These are phyloP conservation scores for Dactylellina sp. DNA, from an alignment of 2,329 filamentous ascomycete genomes.

Conservation along the genomic window DNA sequence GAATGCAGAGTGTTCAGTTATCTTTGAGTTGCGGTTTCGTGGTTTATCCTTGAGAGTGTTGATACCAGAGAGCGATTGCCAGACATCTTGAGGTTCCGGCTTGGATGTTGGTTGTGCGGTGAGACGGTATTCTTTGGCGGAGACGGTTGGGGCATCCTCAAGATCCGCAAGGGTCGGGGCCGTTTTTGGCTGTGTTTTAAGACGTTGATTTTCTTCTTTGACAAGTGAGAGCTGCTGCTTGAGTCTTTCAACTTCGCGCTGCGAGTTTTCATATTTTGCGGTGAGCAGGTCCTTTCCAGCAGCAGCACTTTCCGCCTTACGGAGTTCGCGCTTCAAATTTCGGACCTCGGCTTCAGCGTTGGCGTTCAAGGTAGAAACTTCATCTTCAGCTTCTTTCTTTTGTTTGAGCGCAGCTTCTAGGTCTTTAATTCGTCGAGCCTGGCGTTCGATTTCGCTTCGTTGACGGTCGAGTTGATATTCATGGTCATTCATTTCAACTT, in stretches of 20 bases:
- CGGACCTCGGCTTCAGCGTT: slow-evolving; percentile 47
- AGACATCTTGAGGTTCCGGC: slow-evolving; percentile 23
- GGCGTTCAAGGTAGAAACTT: slow-evolving; percentile 27
- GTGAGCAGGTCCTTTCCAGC: slow-evolving; percentile 45
- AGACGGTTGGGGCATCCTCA: slow-evolving; percentile 25
- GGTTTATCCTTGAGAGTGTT: slow-evolving; percentile 43
- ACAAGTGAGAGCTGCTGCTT: slow-evolving; percentile 45
- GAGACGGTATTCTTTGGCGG: slow-evolving; percentile 11
- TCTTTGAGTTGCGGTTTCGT: slow-evolving; percentile 35
- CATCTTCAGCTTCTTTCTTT: slow-evolving; percentile 39
- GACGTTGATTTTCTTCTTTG: slow-evolving; percentile 49
- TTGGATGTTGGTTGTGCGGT: background rate
- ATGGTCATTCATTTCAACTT: slow-evolving; percentile 52
- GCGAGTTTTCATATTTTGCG: slow-evolving; percentile 38
- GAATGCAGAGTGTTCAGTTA: slow-evolving; percentile 48
- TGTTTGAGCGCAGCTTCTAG: slow-evolving; percentile 42
- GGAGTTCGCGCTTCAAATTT: slow-evolving; percentile 49
- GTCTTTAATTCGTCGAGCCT: slow-evolving; percentile 50
- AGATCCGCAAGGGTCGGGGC: slow-evolving; percentile 17
- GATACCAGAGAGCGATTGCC: slow-evolving; percentile 33
- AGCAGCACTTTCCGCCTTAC: slow-evolving; percentile 48
- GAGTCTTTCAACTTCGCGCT: slow-evolving; percentile 48
- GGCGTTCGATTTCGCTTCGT: slow-evolving; percentile 49
- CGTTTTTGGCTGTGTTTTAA: slow-evolving; percentile 38
- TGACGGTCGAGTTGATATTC: slow-evolving; percentile 55